These are phyloP conservation scores for Myxozyma neotropica DNA, from an alignment of 805 yeast species.

Conservation along the genomic window DNA sequence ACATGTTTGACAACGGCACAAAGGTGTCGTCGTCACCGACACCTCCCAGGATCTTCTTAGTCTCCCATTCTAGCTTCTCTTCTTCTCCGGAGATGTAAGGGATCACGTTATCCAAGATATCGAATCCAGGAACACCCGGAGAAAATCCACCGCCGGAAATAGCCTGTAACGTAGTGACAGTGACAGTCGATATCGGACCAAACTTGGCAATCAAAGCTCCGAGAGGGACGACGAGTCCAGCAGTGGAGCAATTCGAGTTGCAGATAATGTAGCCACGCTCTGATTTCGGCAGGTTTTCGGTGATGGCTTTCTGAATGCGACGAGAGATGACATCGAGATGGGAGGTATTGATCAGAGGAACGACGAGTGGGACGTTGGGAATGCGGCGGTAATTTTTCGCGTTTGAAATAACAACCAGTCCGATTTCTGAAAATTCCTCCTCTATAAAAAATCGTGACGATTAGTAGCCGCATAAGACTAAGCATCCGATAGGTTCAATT, in stretches of 20 bases:
- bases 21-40: constrained; percentile 57
- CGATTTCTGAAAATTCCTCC: constrained; percentile 76
- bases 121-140: constrained; percentile 96
- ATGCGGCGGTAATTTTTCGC: constrained; percentile 95
- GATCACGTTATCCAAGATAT: constrained; percentile 88
- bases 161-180: constrained; percentile 94
- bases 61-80: constrained; percentile 98
- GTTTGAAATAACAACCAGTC: constrained; percentile 84
- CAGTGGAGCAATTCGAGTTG: constrained; percentile 97
- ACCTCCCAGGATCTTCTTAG: constrained; percentile 86
- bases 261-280: constrained; percentile 86
- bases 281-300: constrained; percentile 53
- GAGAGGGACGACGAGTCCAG: constrained; percentile 94
- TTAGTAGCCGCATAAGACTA: no score
- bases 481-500: no score
- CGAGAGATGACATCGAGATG: constrained; percentile 75
- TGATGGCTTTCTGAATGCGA: constrained; percentile 49
- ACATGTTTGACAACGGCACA: constrained; percentile 65
- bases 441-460: constrained; percentile 46
- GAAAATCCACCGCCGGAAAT: constrained; percentile 98
- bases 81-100: constrained; percentile 97
- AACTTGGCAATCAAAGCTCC: constrained; percentile 88
- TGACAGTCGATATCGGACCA: constrained; percentile 85
- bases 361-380: constrained; percentile 84
- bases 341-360: constrained; percentile 92